Evolutionary conservation across 2,329 filamentous ascomycete genomes (phyloP), one percentile per base, ranked within the genome.

Genomic region (Elsinoe batatas): DNA sequence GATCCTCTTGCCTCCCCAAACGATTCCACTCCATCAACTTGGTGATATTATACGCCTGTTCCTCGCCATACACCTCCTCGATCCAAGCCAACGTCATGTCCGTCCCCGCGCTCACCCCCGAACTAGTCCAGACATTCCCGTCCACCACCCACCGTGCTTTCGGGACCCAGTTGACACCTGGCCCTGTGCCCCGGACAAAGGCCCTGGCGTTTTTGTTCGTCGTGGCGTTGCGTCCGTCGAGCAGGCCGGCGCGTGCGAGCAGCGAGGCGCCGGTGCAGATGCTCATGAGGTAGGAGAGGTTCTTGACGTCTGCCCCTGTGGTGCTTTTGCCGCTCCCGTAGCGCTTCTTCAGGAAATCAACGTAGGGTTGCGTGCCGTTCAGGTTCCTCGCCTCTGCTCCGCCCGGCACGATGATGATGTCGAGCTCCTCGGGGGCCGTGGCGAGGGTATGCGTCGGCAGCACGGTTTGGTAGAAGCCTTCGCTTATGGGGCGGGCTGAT

Each of bases 201-300:
- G 68, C 66, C 73, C 78, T 86, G 0, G 75, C 73, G 5, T 67
- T 67, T 67, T 87, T 88, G 64, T 87, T 88, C n/a, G 81, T 84
- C 2, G 85, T 88, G 2, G 82, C 85, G n/a, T 74, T 69, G 58
- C 70, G 73, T 0, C 80, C 79, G 58, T 86, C 76, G 26, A 88
- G 65, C 1, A 85, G 66, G 0, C 83, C 83, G 0, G 82, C 72
- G 44, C 72, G 69, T 0, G 83, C 83, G 0, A 79, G 73, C 4
- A 85, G 67, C 1, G 76, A 76, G 3, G 79, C 74, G 0, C 84
- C 84, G 1, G 82, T 88, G 66, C 85, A 88, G 1, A 88, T 75
- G 0, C 82, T 84, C 40, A 88, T 71, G 11, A 85, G 62, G 59
- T 79, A 78, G 59, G 76, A 69, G 6, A 42, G 18, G 3, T 15